phyloP scores from a whole-genome alignment of 495 filamentous ascomycete species.

The Hypoxylon trugodes region DNA sequence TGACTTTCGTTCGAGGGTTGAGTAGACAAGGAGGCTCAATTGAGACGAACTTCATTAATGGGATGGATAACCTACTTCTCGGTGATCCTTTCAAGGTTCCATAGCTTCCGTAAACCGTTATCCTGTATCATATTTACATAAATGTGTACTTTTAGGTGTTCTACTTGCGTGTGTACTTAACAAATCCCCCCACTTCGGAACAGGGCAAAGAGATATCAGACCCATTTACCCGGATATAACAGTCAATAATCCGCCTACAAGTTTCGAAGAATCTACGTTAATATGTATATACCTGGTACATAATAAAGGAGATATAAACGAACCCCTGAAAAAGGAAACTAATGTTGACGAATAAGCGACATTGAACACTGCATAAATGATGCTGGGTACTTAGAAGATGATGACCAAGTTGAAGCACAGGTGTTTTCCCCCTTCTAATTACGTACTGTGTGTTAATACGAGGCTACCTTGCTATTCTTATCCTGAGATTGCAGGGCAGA shows the following conservation, averaged over 20 bases:
- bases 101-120: conserved; percentile 6
- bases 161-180: background rate
- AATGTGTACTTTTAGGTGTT: background rate
- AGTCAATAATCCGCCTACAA: conserved; percentile 18
- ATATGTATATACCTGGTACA: too few relatives aligned
- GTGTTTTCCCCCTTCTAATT: conserved; percentile 2
- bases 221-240: conserved; percentile 30
- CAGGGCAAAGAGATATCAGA: too few relatives aligned
- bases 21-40: conserved; percentile 1
- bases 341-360: too few relatives aligned
- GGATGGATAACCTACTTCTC: conserved; percentile 6
- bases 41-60: conserved; percentile 7
- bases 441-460: background rate
- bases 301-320: too few relatives aligned
- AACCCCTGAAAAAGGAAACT: too few relatives aligned
- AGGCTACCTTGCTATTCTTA: background rate
- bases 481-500: conserved; percentile 1
- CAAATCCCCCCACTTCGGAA: too few relatives aligned
- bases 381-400: too few relatives aligned
- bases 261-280: background rate
- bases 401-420: too few relatives aligned
- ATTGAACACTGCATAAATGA: too few relatives aligned
- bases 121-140: background rate
- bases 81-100: conserved; percentile 13
- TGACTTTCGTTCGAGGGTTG: conserved; percentile 10